A percentile compares a stretch with the other conserved stretches of the same genome.
These are phyloP conservation scores for Whalleya microplaca DNA, from an alignment of 2,329 filamentous ascomycete genomes.

Conservation along the genomic window DNA sequence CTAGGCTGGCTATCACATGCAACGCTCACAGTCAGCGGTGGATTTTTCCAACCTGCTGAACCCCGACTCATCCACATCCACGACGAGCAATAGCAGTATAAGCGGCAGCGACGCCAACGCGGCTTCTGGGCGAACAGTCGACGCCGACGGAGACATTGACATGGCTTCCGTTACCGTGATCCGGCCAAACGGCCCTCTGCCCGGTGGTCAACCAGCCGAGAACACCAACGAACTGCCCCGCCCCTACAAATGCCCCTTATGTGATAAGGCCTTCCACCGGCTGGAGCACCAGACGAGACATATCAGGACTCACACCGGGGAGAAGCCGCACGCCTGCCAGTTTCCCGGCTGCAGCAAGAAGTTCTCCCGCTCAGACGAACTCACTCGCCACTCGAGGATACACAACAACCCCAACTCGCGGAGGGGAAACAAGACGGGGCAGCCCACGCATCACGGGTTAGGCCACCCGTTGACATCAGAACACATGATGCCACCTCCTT, in stretches of 20 bases:
- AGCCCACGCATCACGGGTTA: conserved; percentile 48
- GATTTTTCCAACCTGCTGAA: conserved; percentile 79
- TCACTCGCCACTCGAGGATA: conserved; percentile 95
- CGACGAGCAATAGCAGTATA: conserved; percentile 9
- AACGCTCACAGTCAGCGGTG: conserved; percentile 72
- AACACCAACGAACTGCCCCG: conserved; percentile 75
- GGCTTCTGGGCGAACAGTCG: conserved; percentile 33
- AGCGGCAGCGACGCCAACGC: conserved; percentile 35
- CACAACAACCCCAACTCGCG: conserved; percentile 99
- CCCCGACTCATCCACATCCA: conserved; percentile 53
- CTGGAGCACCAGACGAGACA: conserved; percentile 91
- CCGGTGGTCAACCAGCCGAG: conserved; percentile 65
- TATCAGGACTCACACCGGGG: conserved; percentile 95
- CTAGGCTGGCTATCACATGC: conserved; percentile 66
- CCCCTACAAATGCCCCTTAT: conserved; percentile 97
- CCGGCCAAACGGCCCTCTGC: conserved; percentile 65
- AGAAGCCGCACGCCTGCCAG: conserved; percentile 96
- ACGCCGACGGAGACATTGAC: conserved; percentile 45
- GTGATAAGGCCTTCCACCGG: conserved; percentile 98
- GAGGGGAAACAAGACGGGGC: conserved; percentile 79
- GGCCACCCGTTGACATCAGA: conserved; percentile 55
- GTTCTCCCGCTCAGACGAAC: conserved; percentile 93
- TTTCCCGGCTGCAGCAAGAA: conserved; percentile 96
- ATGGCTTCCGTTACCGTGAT: conserved; percentile 61
- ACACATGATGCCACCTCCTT: conserved; percentile 76